Evolutionary conservation across 2,329 filamentous ascomycete genomes (phyloP).

Genomic region (Botryotinia calthae): DNA sequence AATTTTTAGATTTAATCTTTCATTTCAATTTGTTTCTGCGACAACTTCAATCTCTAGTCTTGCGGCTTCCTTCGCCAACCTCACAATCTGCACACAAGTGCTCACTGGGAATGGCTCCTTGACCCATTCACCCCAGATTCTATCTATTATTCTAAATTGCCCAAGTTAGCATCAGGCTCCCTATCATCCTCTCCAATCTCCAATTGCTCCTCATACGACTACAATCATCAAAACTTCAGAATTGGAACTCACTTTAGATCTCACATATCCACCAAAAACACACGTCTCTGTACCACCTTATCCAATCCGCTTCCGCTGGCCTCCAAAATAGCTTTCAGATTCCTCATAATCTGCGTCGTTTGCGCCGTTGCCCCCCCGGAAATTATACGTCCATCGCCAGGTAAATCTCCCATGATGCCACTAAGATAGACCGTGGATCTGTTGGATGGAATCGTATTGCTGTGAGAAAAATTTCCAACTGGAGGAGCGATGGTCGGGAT

Average conservation of each 20-base stretch:
- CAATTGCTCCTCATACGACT: background rate
- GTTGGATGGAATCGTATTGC: background rate
- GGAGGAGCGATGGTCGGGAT: slow-evolving; percentile 7
- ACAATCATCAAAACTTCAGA: background rate
- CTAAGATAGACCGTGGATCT: slow-evolving; percentile 14
- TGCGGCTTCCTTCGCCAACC: slow-evolving; percentile 16
- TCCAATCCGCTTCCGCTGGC: slow-evolving; percentile 12
- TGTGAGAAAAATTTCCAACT: slow-evolving; percentile 11
- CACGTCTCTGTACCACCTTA: slow-evolving; percentile 16
- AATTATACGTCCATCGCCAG: slow-evolving; percentile 11
- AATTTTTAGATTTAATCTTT: background rate
- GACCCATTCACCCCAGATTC: slow-evolving; percentile 19
- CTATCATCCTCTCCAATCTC: background rate
- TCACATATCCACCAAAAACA: slow-evolving; percentile 14
- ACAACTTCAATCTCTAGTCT: slow-evolving; percentile 17
- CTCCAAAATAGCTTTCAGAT: slow-evolving; percentile 12
- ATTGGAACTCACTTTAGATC: slow-evolving; percentile 15
- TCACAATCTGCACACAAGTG: slow-evolving; percentile 16
- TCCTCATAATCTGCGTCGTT: slow-evolving; percentile 17
- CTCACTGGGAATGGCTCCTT: slow-evolving; percentile 18
- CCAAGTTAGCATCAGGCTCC: background rate
- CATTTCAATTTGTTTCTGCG: slow-evolving; percentile 17
- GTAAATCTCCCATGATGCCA: slow-evolving; percentile 15
- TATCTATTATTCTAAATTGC: slow-evolving; percentile 5
- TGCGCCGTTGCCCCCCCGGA: slow-evolving; percentile 5